phyloP scores from a whole-genome alignment of 306 rosid species.

The Vigna radiata region DNA sequence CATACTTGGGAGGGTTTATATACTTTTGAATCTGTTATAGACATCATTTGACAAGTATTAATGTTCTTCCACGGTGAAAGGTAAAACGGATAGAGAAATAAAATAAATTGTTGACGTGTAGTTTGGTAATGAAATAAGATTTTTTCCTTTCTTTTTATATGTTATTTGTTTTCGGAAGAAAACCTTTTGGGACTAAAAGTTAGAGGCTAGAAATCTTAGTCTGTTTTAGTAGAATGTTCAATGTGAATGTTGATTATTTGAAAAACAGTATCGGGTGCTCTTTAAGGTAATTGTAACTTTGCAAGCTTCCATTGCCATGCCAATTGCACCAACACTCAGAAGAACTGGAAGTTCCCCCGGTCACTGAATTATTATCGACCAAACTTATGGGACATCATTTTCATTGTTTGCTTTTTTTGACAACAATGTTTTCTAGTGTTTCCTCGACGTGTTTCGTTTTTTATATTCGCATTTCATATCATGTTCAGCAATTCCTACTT shows the following conservation, averaged over 20 bases:
- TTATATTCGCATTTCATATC: background rate
- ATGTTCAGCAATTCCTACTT: background rate
- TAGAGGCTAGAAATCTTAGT: background rate
- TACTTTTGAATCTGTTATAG: background rate
- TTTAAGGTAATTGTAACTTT: background rate
- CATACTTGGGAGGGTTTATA: background rate
- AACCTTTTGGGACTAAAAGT: background rate
- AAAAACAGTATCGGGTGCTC: conserved; percentile 5
- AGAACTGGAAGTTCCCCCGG: background rate
- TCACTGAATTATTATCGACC: conserved; percentile 7
- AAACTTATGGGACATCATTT: conserved; percentile 8
- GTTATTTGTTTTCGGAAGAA: background rate
- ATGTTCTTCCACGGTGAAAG: background rate
- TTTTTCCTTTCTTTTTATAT: background rate
- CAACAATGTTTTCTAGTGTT: conserved; percentile 1
- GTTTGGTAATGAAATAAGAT: background rate
- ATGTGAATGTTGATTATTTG: background rate
- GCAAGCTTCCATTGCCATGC: background rate
- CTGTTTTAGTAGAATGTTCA: background rate
- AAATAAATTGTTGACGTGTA: conserved; percentile 1
- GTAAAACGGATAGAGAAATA: background rate
- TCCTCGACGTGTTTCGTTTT: background rate
- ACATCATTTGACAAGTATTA: conserved; percentile 20
- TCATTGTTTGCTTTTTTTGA: background rate
- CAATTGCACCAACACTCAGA: background rate